Percentiles rank a stretch among this genome's conserved stretches.
These are phyloP conservation scores for Phialophora macrospora DNA, from an alignment of 2,329 filamentous ascomycete genomes.

Conservation along the genomic window DNA sequence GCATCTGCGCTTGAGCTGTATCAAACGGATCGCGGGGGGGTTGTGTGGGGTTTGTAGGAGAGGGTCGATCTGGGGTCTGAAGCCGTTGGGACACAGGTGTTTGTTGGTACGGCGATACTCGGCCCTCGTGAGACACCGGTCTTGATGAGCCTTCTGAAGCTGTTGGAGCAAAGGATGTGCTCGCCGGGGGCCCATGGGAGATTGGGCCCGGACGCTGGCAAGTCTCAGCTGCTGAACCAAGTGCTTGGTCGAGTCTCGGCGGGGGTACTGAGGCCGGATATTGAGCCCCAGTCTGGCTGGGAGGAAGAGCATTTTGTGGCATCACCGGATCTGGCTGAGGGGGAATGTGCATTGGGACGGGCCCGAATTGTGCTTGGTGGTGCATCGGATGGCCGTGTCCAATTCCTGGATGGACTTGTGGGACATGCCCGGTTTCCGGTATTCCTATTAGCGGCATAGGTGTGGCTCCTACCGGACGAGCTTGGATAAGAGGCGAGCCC, in stretches of 20 bases:
- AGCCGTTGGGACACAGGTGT: conserved; percentile 24
- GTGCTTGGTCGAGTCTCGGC: neutral
- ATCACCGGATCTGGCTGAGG: neutral
- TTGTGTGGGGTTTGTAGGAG: conserved; percentile 24
- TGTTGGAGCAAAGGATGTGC: conserved; percentile 16
- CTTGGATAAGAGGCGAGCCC: conserved; percentile 25
- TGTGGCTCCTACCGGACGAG: conserved; percentile 14
- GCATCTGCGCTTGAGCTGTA: conserved; percentile 9
- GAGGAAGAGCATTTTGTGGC: conserved; percentile 6
- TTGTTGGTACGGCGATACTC: conserved; percentile 24
- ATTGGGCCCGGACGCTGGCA: conserved; percentile 13
- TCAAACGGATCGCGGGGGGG: conserved; percentile 9
- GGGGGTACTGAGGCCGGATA: conserved; percentile 8
- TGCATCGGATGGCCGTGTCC: conserved; percentile 12
- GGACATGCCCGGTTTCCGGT: conserved; percentile 24
- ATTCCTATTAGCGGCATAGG: conserved; percentile 26
- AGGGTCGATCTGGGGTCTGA: conserved; percentile 19
- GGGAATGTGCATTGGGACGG: conserved; percentile 10
- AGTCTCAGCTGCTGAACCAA: neutral
- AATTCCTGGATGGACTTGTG: conserved; percentile 16
- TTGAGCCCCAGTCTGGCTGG: conserved; percentile 2
- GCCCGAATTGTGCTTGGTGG: conserved; percentile 40
- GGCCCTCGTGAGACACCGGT: conserved; percentile 32
- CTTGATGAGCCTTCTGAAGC: conserved; percentile 27
- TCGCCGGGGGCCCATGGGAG: conserved; percentile 4